Conservation (phyloP, 2,329 filamentous ascomycete genomes). For the Rhinocladiella similis region DNA sequence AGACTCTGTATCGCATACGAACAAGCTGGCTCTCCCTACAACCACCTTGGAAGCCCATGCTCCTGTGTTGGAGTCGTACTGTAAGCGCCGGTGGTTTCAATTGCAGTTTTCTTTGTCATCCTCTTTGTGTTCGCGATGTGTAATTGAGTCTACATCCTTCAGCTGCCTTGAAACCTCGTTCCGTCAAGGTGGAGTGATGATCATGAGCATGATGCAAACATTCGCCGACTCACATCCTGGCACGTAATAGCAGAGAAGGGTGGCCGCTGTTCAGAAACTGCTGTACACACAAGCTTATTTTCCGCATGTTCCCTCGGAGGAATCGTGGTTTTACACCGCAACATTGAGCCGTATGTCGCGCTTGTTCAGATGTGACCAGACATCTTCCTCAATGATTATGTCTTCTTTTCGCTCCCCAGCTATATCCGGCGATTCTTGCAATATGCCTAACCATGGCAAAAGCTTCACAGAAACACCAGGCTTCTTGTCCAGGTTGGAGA, state of each 20-base stretch:
- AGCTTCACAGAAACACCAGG: neutral
- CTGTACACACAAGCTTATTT: neutral
- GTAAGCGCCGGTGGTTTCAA: neutral
- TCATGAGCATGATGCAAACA: neutral
- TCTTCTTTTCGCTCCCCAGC: neutral
- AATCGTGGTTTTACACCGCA: neutral
- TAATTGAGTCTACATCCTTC: neutral
- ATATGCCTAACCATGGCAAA: neutral
- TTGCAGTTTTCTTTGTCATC: neutral
- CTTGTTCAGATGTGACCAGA: too few species aligned
- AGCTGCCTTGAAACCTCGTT: neutral
- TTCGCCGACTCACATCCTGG: neutral
- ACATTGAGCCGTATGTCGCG: neutral
- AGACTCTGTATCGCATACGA: neutral
- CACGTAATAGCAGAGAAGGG: neutral
- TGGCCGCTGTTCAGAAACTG: neutral
- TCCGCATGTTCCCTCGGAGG: neutral
- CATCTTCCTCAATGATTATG: neutral
- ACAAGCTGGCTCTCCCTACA: neutral
- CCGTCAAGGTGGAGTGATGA: neutral
- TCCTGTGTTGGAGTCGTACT: neutral
- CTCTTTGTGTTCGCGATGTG: neutral
- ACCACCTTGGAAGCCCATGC: neutral
- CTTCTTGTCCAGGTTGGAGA: slow-evolving; percentile 2
- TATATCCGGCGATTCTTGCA: neutral